A percentile compares a stretch with the other conserved stretches of the same genome.
Conservation (phyloP, 2,329 filamentous ascomycete genomes). For the Diplodia seriata region DNA sequence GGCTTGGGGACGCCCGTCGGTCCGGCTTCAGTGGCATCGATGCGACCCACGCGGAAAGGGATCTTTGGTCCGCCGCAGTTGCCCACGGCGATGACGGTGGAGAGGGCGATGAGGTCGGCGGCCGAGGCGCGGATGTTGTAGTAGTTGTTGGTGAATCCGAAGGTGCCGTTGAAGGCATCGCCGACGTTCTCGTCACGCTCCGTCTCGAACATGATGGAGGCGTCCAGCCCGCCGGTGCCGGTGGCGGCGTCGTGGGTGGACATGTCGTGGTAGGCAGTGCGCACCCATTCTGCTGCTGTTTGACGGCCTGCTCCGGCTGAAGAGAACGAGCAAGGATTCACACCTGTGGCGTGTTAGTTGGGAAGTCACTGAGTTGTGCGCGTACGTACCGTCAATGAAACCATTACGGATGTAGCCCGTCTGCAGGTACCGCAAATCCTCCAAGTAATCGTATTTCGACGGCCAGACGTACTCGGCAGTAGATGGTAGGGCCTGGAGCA, state of each 20-base stretch:
- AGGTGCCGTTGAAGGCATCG: slow-evolving; percentile 26
- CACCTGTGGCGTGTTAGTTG: slow-evolving; percentile 2
- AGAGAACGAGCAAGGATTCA: slow-evolving; percentile 12
- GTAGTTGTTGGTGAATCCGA: slow-evolving; percentile 20
- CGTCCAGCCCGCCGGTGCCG: slow-evolving; percentile 27
- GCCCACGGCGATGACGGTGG: slow-evolving; percentile 7
- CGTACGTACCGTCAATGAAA: slow-evolving; percentile 17
- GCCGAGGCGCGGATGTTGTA: slow-evolving; percentile 12
- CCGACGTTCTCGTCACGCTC: slow-evolving; percentile 29
- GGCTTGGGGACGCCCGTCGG: slow-evolving; percentile 23
- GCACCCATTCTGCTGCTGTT: slow-evolving; percentile 25
- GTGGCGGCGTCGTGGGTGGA: slow-evolving; percentile 15
- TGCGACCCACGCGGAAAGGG: slow-evolving; percentile 10
- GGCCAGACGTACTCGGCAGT: slow-evolving; percentile 30
- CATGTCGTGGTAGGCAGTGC: slow-evolving; percentile 30
- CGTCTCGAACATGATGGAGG: slow-evolving; percentile 27
- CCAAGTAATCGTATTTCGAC: slow-evolving; percentile 22
- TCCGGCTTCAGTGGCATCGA: slow-evolving; percentile 27
- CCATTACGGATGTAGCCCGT: slow-evolving; percentile 16
- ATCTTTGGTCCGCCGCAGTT: slow-evolving; percentile 14
- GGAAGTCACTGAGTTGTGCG: background rate
- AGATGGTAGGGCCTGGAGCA: slow-evolving; percentile 4
- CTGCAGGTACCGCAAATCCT: slow-evolving; percentile 24
- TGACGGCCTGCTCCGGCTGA: slow-evolving; percentile 8
- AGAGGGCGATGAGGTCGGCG: slow-evolving; percentile 23